Conservation (phyloP, 2,329 filamentous ascomycete species). For the Diaporthe eres region DNA sequence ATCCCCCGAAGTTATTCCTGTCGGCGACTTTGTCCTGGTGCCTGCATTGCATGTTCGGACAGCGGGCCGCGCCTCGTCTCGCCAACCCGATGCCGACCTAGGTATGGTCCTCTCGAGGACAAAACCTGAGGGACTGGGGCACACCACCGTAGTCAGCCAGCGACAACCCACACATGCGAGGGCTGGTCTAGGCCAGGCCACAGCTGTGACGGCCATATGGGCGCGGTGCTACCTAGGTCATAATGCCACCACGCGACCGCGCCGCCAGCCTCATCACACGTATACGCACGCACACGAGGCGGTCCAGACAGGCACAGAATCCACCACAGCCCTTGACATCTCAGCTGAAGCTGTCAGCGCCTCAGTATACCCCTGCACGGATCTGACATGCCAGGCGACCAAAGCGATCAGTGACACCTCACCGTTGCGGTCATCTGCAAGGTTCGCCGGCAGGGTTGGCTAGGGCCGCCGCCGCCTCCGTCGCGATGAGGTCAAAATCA, state of each 20-base stretch:
- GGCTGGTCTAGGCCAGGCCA: not conserved
- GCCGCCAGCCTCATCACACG: constrained; percentile 28
- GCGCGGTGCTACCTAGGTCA: constrained; percentile 15
- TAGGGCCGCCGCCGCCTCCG: constrained; percentile 10
- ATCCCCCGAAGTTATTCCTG: not conserved
- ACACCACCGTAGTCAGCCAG: not conserved
- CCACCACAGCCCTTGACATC: constrained; percentile 15
- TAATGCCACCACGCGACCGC: constrained; percentile 19
- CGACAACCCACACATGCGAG: not conserved
- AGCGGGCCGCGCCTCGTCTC: constrained; percentile 29
- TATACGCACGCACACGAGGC: constrained; percentile 8
- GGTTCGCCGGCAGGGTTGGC: constrained; percentile 23
- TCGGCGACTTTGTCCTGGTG: constrained; percentile 18
- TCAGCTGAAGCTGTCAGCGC: constrained; percentile 29
- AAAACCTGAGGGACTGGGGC: not conserved
- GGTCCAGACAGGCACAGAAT: constrained; percentile 3
- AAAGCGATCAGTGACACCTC: constrained; percentile 32
- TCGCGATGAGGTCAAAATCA: constrained; percentile 26
- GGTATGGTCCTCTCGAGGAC: not conserved
- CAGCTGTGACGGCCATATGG: not conserved
- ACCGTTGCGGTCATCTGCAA: constrained; percentile 29
- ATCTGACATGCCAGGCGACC: constrained; percentile 30
- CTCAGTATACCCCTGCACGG: constrained; percentile 22
- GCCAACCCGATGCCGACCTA: constrained; percentile 2
- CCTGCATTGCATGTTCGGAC: constrained; percentile 25